Percentiles rank a stretch among this genome's conserved stretches.
phyloP scores from a whole-genome alignment of 148 eudicot species.

The Chenopodium album region DNA sequence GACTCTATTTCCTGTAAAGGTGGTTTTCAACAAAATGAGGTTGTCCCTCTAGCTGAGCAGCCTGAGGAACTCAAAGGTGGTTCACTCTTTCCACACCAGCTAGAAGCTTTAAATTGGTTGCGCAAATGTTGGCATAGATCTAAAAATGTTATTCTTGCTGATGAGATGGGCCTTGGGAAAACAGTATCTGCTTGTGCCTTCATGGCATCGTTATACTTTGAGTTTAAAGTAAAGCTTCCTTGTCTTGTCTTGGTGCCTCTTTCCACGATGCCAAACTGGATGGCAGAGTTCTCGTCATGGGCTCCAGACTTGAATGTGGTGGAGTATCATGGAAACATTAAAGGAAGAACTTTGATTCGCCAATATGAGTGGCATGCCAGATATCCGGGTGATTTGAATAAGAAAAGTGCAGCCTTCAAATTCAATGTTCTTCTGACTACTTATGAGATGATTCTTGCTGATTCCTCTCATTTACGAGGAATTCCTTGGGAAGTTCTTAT shows the following conservation, averaged over 20 bases:
- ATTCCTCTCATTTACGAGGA: conserved; percentile 73
- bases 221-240: conserved; percentile 81
- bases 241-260: conserved; percentile 95
- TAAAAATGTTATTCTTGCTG: conserved; percentile 94
- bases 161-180: conserved; percentile 99
- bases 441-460: conserved; percentile 93
- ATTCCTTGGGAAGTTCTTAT: conserved; percentile 98
- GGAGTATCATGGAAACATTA: conserved; percentile 89
- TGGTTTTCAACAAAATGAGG: conserved; percentile 47
- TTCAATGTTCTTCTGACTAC: conserved; percentile 94
- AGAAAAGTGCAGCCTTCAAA: conserved; percentile 61
- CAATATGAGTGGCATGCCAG: conserved; percentile 90
- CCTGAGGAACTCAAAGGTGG: conserved; percentile 87
- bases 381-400: conserved; percentile 42
- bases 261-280: conserved; percentile 99
- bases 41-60: conserved; percentile 70
- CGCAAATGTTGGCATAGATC: conserved; percentile 93
- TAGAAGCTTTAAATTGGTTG: conserved; percentile 96
- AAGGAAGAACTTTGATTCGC: conserved; percentile 73
- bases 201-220: conserved; percentile 68
- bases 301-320: conserved; percentile 94
- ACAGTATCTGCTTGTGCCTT: conserved; percentile 92
- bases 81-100: conserved; percentile 87
- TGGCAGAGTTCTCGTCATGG: conserved; percentile 89
- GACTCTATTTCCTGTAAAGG: conserved; percentile 33